Evolutionary conservation across 306 rosid species (phyloP), one percentile per base, ranked within the genome.

Genomic region (Oxytropis ochrocephala): DNA sequence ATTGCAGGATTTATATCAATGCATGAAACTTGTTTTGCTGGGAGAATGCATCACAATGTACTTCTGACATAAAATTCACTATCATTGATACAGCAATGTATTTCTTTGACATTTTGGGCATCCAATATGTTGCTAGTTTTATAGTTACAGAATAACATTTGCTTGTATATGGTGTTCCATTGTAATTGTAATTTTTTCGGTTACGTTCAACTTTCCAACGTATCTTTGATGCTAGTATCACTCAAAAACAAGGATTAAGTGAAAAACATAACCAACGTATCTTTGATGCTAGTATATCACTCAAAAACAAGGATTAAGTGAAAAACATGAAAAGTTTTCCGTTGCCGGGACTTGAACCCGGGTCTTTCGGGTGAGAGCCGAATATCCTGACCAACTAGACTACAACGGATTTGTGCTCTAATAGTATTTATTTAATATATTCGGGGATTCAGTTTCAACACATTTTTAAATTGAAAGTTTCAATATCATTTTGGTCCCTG

Each of bases 321-420:
- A 18, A 12, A 0, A 6, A 19, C 46, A 5, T 0, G 4, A 0
- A 1, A 2, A 18, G 0, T 5, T 0, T 78, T 83, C 91, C 82
- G 85, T 81, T 86, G 82, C 91, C 84, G 75, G 81, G 86, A 85
- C 43, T 85, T 7, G 89, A 83, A 86, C 79, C 79, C 81, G 79
- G 84, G 76, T n/a, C 82, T 67, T 49, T 81, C 72, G 77, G 81
- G 85, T 81, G 80, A 79, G 85, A 80, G 74, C 79, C 81, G 77
- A 82, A 67, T 80, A 67, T 74, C 83, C 85, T 79, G 36, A 79
- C 91, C 85, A 66, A 39, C 85, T 77, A 83, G 82, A 83, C 88
- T 83, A 74, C 86, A 81, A 83, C 78, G 85, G 91, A 81, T 12
- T 52, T n/a, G n/a, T n/a, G n/a, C n/a, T n/a, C n/a, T n/a, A n/a